phyloP scores from a whole-genome alignment of 305 asterid genomes.

The Solanum hybrid region DNA sequence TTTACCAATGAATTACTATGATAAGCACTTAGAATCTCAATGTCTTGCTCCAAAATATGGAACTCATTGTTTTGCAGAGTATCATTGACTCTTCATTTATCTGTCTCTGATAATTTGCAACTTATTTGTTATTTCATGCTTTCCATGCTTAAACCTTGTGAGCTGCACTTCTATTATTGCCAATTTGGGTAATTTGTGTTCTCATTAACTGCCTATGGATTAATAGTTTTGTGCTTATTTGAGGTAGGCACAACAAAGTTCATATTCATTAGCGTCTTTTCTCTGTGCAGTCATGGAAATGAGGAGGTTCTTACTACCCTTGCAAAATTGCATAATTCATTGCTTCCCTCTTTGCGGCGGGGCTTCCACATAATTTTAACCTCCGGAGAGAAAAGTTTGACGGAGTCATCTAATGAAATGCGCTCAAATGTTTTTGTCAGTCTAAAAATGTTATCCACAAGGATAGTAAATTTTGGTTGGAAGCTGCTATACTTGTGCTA shows the following conservation, averaged over 20 bases:
- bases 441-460: conserved; percentile 53
- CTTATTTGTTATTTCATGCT: neutral
- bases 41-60: neutral
- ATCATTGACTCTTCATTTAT: neutral
- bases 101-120: neutral
- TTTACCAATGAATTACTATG: neutral
- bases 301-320: conserved; percentile 72
- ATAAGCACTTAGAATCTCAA: neutral
- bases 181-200: neutral
- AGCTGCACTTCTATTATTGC: neutral
- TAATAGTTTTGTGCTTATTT: neutral
- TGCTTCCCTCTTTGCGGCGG: conserved; percentile 69
- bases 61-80: neutral
- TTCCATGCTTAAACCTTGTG: neutral
- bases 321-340: conserved; percentile 65
- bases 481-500: conserved; percentile 57
- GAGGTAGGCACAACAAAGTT: neutral
- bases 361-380: conserved; percentile 48
- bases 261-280: neutral
- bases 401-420: conserved; percentile 38
- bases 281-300: conserved; percentile 57
- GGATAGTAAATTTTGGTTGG: conserved; percentile 77
- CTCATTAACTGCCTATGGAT: neutral
- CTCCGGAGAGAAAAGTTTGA: conserved; percentile 21
- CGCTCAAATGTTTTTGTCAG: conserved; percentile 47